Base-by-base conservation (phyloP, 257 asterid genomes). In the Salvia miltiorrhiza region DNA sequence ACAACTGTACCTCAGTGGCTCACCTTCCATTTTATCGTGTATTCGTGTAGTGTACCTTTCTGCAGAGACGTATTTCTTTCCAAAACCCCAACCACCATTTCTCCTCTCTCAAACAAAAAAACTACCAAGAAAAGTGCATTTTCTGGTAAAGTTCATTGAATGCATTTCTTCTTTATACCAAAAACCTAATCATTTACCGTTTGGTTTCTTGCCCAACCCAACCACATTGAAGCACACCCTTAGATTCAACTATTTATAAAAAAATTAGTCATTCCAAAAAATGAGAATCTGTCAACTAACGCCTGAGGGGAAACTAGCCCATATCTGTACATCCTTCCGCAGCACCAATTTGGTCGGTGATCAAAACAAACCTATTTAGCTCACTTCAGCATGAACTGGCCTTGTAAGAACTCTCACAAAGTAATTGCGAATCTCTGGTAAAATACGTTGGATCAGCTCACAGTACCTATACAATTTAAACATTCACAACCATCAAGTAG, bases 391-490 rank as follows among this genome's bases (percentile, higher is more conserved):
- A 33, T 69, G 76, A 48, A 53, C 67, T 1, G 91, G 84, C 69
- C 82, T 76, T 10, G 79, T 71, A 47, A 87, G 86, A 3, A 77
- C 67, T 71, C 80, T 77, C n/a, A 81, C 77, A 76, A 94, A 94
- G 78, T 89, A 91, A 73, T 76, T 83, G 7, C 85, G 95, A 11
- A 92, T 89, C 74, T 91, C 99, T 0, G 95, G 95, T 68, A 91
- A 77, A 45, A 91, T 80, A 5, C 88, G 88, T 47, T 85, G 81
- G 72, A 91, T 89, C 81, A 89, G 71, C 73, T 81, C 83, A 2
- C 83, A 63, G 64, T 87, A 91, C 94, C 99, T 94, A 85, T 83
- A 83, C 70, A 20, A 37, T 7, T 9, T 7, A 37, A 2, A 9
- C 13, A 37, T 7, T 37, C 43, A 37, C 43, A 37, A 70, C 6